Conservation (phyloP, 2,329 filamentous ascomycete species). For the Cladosporium sp. region DNA sequence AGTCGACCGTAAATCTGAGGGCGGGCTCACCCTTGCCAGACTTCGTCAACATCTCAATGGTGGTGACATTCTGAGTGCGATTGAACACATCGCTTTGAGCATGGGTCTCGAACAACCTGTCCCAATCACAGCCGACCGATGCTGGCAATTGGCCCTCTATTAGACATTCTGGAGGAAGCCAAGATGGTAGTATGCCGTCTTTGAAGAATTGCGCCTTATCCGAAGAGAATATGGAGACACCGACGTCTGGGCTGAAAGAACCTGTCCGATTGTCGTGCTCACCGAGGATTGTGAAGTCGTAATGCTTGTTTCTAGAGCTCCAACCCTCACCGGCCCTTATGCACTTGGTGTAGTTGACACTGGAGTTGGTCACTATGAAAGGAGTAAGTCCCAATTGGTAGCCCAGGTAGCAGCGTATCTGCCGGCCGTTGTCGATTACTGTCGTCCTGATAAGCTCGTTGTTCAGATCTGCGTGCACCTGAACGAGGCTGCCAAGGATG, state of each 20-base stretch:
- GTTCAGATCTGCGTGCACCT: not conserved
- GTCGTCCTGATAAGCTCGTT: constrained; percentile 3
- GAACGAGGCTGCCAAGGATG: constrained; percentile 13
- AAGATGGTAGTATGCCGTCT: constrained; percentile 11
- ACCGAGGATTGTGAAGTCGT: constrained; percentile 16
- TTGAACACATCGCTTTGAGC: not conserved
- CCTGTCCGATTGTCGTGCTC: constrained; percentile 5
- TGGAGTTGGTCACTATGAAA: not conserved
- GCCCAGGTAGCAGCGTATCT: constrained; percentile 12
- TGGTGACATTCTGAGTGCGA: constrained; percentile 14
- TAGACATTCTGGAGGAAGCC: constrained; percentile 15
- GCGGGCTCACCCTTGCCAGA: not conserved
- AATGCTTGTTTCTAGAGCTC: constrained; percentile 15
- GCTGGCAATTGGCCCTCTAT: not conserved
- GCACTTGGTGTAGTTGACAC: constrained; percentile 20
- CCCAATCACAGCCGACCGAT: constrained; percentile 14
- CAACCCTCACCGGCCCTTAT: constrained; percentile 20
- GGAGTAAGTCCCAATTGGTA: constrained; percentile 1
- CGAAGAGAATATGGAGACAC: constrained; percentile 17
- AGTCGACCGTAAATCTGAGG: constrained; percentile 13
- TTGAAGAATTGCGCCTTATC: constrained; percentile 20
- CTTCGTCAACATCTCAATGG: constrained; percentile 9
- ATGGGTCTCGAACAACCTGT: constrained; percentile 10
- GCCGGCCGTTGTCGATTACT: constrained; percentile 5
- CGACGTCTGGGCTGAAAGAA: constrained; percentile 2